Evolutionary conservation across 139 green algal genomes (phyloP).

Genomic region (Cymbomonas tetramitiformis): DNA sequence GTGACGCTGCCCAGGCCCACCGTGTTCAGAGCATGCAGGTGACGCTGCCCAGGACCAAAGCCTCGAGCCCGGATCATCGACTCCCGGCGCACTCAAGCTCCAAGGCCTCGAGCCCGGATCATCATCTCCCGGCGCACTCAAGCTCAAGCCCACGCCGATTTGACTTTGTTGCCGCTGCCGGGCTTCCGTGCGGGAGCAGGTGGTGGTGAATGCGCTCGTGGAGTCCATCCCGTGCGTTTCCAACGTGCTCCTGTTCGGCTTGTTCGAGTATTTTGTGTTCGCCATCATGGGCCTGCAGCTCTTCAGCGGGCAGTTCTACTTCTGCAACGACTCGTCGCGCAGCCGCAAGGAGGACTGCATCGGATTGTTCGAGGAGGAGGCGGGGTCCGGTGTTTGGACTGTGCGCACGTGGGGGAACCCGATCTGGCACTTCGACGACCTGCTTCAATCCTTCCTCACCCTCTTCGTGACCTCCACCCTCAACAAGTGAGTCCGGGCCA

Average conservation of each 20-base stretch:
- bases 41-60: too few species aligned
- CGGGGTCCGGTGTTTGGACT: background rate
- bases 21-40: too few species aligned
- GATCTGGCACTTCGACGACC: constrained; percentile 63
- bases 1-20: too few species aligned
- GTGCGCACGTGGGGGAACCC: constrained; percentile 34
- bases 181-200: constrained; percentile 7
- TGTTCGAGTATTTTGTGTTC: constrained; percentile 25
- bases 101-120: too few species aligned
- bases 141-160: background rate
- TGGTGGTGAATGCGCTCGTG: constrained; percentile 31
- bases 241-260: constrained; percentile 27
- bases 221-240: constrained; percentile 21
- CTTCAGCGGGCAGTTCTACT: constrained; percentile 24
- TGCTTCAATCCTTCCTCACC: constrained; percentile 43
- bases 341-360: background rate
- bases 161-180: constrained; percentile 5
- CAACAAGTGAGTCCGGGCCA: constrained; percentile 43
- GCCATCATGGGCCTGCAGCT: constrained; percentile 36
- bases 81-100: too few species aligned
- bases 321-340: constrained; percentile 19
- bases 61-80: too few species aligned
- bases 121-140: too few species aligned
- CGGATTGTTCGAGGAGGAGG: constrained; percentile 1
- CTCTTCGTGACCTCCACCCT: constrained; percentile 55